A percentile compares a stretch with the other conserved stretches of the same genome.
Conservation (phyloP, 768 basidiomycete genomes). For the Serendipita vermifera region DNA sequence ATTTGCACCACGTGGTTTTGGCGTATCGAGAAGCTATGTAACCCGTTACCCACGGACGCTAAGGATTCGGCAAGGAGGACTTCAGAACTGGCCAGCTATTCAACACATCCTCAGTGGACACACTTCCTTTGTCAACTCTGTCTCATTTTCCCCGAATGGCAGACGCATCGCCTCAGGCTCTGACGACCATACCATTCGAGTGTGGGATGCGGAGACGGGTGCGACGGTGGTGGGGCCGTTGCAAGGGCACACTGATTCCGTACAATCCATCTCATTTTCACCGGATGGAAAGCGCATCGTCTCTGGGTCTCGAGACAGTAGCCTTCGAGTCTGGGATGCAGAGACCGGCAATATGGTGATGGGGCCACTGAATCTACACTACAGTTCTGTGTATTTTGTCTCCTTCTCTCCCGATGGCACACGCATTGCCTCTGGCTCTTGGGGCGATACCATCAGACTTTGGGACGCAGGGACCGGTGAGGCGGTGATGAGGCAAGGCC, state of each 20-base stretch:
- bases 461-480: slow-evolving; percentile 2
- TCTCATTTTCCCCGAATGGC: slow-evolving; percentile 12
- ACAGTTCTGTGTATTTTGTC: not conserved
- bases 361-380: not conserved
- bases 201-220: slow-evolving; percentile 11
- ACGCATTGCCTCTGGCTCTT: not conserved
- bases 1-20: slow-evolving; percentile 15
- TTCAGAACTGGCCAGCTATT: not conserved
- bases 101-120: not conserved
- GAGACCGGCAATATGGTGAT: slow-evolving; percentile 1
- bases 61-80: not conserved
- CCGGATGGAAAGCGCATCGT: slow-evolving; percentile 5
- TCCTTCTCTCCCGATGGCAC: slow-evolving; percentile 2
- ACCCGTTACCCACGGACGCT: not conserved
- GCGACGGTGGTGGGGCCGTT: not conserved
- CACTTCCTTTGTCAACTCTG: not conserved
- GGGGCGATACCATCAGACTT: not conserved
- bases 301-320: not conserved
- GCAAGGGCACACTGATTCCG: not conserved
- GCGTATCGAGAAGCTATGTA: not conserved
- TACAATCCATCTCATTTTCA: slow-evolving; percentile 6
- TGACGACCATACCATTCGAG: not conserved
- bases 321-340: not conserved
- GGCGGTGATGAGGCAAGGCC: not conserved
- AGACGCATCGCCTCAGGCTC: slow-evolving; percentile 11